These are phyloP conservation scores for Podospora tetraspora DNA, from an alignment of 495 filamentous ascomycete genomes.

Conservation along the genomic window DNA sequence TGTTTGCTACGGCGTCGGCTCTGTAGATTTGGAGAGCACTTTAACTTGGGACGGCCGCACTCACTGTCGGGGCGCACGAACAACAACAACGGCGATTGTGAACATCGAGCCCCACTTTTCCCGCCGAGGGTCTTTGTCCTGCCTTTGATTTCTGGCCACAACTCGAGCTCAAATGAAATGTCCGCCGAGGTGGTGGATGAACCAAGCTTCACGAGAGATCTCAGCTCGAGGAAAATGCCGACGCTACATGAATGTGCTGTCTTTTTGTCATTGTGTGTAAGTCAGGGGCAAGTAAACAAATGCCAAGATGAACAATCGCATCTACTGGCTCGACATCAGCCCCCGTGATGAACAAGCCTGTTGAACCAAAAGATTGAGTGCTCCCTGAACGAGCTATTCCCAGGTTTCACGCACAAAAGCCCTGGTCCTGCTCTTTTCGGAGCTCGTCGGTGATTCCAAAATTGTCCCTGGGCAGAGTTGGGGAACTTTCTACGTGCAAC, in stretches of 20 bases:
- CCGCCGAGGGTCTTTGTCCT: not conserved
- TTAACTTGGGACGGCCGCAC: no score
- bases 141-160: not conserved
- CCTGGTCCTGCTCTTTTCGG: no score
- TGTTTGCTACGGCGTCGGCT: no score
- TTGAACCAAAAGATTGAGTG: not conserved
- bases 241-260: not conserved
- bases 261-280: not conserved
- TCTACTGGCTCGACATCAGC: no score
- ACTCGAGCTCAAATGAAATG: not conserved
- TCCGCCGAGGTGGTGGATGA: not conserved
- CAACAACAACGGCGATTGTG: no score
- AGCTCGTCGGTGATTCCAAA: no score
- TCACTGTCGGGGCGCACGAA: no score
- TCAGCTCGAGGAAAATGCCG: not conserved
- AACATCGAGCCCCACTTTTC: no score
- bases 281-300: not conserved
- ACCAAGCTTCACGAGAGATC: not conserved
- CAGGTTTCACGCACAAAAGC: no score
- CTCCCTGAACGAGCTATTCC: not conserved
- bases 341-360: not conserved
- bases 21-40: no score
- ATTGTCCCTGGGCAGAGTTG: no score
- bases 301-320: not conserved
- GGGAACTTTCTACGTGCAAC: no score